Base-by-base conservation (phyloP, 768 basidiomycete genomes). In the Collybiopsis luxurians region DNA sequence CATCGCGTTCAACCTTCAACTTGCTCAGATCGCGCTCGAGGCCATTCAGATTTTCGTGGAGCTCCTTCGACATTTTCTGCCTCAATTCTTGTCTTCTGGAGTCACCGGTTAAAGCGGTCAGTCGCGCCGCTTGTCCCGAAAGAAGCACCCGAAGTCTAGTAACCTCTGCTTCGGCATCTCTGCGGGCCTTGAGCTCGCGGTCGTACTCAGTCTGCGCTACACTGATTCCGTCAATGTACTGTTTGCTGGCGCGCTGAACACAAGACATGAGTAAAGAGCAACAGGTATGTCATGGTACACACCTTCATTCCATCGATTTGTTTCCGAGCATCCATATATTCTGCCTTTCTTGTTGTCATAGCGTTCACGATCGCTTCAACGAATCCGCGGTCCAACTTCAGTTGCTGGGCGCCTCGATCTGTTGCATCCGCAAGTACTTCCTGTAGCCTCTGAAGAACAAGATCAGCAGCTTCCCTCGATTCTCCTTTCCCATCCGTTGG, bases 141-240 rank as follows among this genome's bases (percentile, higher is more conserved):
- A 98, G 77, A 50, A 95, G 79, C 28, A 93, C 85, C 42, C 92
- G 77, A 24, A 99, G 75, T 40, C 90, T 82, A 23, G 89, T 88
- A 57, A 98, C 90, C 73, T 98, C 95, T 0, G 91, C 87, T 72
- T 98, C 95, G 1, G 92, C 90, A 60, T 98, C 95, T 17, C 92
- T 84, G 19, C 96, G 83, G 21, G 87, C 85, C 56, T 90, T 86
- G 34, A 95, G 79, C 70, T 98, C 97, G 51, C 84, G 84, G 66
- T 98, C 95, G 67, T 96, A 98, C 67, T 98, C 97, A 42, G 89
- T 87, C 63, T 95, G 91, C 2, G 96, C 95, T 24, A 95, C 94
- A 0, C 87, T 87, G 40, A 99, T 76, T 40, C 97, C 97, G 60
- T 95, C 90, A 55, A 95, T 90, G 59, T 91, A 95, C 61, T 93